A percentile compares a stretch with the other conserved stretches of the same genome.
Conservation (phyloP, 1,284 basidiomycete species). For the Irpex rosettiformis region DNA sequence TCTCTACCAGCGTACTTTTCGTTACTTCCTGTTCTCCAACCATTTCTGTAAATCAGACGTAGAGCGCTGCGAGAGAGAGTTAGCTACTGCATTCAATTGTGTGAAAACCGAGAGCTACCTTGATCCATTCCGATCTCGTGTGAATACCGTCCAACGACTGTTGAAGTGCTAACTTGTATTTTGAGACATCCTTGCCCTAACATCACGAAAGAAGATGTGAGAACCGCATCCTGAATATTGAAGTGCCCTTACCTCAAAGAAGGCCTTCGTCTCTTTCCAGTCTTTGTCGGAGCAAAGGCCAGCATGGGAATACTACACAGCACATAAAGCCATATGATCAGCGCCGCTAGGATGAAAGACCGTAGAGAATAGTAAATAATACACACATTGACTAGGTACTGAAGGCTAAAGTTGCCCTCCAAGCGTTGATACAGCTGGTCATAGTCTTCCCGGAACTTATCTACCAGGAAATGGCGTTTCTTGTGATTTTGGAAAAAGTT, state of each 20-base stretch:
- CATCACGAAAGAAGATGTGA: not conserved
- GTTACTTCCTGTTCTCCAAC: not conserved
- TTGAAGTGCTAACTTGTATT: slow-evolving; percentile 56
- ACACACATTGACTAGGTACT: slow-evolving; percentile 44
- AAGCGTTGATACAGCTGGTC: slow-evolving; percentile 38
- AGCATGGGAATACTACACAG: slow-evolving; percentile 48
- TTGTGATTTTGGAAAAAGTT: slow-evolving; percentile 41
- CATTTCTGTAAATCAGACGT: slow-evolving; percentile 36
- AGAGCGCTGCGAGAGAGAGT: slow-evolving; percentile 32
- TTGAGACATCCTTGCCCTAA: slow-evolving; percentile 58
- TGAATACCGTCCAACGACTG: slow-evolving; percentile 66
- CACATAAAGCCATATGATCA: slow-evolving; percentile 20
- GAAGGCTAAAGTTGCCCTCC: slow-evolving; percentile 61
- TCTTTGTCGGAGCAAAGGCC: slow-evolving; percentile 68
- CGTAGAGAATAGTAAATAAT: not conserved
- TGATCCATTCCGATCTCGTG: slow-evolving; percentile 46
- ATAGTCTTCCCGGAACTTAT: slow-evolving; percentile 57
- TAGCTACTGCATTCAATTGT: not conserved
- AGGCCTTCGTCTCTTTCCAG: slow-evolving; percentile 55
- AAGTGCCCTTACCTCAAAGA: slow-evolving; percentile 53
- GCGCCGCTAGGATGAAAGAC: not conserved
- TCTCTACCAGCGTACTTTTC: not conserved
- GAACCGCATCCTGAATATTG: not conserved
- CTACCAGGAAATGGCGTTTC: slow-evolving; percentile 36
- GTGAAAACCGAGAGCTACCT: slow-evolving; percentile 29